Conservation (phyloP, 352 stramenopile genomes). For the Plasmopara halstedii region DNA sequence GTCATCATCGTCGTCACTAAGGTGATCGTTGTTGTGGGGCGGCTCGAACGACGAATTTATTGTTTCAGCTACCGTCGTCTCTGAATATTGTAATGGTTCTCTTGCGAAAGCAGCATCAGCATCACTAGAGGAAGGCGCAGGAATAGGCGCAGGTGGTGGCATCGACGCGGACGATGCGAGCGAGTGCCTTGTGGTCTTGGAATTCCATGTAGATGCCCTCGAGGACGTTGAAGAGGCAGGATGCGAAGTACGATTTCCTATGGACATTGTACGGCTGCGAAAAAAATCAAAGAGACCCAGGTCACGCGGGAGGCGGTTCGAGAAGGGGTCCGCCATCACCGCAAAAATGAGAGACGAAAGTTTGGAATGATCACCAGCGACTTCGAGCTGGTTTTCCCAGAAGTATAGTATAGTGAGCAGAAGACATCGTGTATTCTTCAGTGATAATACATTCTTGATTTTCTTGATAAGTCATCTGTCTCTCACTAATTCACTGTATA, state of each 20-base stretch:
- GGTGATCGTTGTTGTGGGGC: constrained; percentile 29
- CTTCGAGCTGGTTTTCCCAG: too few species aligned
- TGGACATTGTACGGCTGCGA: constrained; percentile 44
- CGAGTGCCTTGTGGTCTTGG: constrained; percentile 6
- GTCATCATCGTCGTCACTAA: constrained; percentile 36
- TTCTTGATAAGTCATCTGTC: too few species aligned
- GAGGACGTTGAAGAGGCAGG: constrained; percentile 14
- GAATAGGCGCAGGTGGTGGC: constrained; percentile 12
- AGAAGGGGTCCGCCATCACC: constrained; percentile 23
- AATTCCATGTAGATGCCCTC: constrained; percentile 4
- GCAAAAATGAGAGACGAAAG: background rate
- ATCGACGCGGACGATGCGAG: constrained; percentile 19
- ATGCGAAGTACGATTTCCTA: constrained; percentile 20
- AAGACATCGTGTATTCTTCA: too few species aligned
- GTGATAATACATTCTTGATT: too few species aligned
- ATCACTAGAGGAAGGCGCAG: background rate
- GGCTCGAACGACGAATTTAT: constrained; percentile 35
- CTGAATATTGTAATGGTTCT: background rate
- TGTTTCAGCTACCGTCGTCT: constrained; percentile 30
- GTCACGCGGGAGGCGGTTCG: constrained; percentile 16
- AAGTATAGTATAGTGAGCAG: too few species aligned
- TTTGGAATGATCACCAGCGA: too few species aligned
- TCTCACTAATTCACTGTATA: too few species aligned
- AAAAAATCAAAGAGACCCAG: constrained; percentile 79
- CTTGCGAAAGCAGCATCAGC: background rate